Percentiles rank a stretch among this genome's conserved stretches.
Evolutionary conservation across 768 basidiomycete species (phyloP).

Genomic region (Lactarius evosmus): DNA sequence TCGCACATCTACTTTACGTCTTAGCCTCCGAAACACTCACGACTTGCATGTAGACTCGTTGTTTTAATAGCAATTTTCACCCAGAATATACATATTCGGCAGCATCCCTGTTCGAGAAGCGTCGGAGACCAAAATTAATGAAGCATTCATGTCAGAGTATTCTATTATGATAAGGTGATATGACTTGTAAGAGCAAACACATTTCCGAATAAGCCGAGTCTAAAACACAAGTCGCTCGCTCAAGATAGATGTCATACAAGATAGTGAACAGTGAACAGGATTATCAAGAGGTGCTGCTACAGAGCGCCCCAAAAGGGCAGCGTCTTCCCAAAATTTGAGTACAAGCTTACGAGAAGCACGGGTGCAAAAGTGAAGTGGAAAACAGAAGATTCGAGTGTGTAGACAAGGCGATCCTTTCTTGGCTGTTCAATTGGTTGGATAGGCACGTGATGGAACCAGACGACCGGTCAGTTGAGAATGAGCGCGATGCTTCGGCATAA

Average conservation of each 20-base stretch:
- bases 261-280: conserved; percentile 15
- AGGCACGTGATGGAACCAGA: conserved; percentile 19
- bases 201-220: conserved; percentile 9
- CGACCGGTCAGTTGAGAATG: conserved; percentile 37
- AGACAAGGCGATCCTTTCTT: conserved; percentile 11
- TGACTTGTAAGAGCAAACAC: conserved; percentile 14
- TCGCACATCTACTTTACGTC: conserved; percentile 27
- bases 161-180: conserved; percentile 16
- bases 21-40: conserved; percentile 23
- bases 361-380: conserved; percentile 24
- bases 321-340: conserved; percentile 11
- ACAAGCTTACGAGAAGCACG: conserved; percentile 19
- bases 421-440: conserved; percentile 13
- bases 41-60: conserved; percentile 28
- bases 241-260: conserved; percentile 11
- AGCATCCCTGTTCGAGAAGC: not conserved
- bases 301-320: conserved; percentile 10
- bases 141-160: not conserved
- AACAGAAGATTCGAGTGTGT: conserved; percentile 7
- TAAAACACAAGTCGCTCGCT: not conserved
- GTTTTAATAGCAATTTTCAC: conserved; percentile 25
- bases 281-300: conserved; percentile 18
- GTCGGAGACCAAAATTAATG: not conserved
- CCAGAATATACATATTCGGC: conserved; percentile 25
- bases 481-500: conserved; percentile 74